Evolutionary conservation across 495 filamentous ascomycete species (phyloP), one percentile per base, ranked within the genome.

Genomic region (Apiosordaria backusii): DNA sequence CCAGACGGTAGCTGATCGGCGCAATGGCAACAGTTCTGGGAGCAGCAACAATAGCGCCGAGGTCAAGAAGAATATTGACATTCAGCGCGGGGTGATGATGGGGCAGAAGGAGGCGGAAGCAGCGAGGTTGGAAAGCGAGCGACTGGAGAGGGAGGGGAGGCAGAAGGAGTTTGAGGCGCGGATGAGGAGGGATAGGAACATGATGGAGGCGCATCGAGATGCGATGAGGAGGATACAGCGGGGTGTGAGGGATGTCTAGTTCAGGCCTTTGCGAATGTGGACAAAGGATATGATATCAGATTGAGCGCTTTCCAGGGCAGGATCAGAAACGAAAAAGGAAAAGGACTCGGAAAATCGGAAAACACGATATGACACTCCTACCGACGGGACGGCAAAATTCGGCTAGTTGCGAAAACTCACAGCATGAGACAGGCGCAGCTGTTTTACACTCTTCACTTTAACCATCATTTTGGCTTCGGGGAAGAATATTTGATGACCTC

Each of bases 161-260:
- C 83, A 88, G 55, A 82, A 81, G 55, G 80, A 82, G 60, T 85
- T 90, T 65, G 90, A 92, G 61, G 85, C 87, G 69, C 83, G 87
- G 64, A 95, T 96, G 92, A 82, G 91, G 57, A 87, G 86, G 10
- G 87, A 88, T 0, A 86, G 87, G 35, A 15, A 15, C 67, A 87
- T 96, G 83, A 79, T 89, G 45, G 90, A 91, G 54, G 81, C 88
- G 52, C 94, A 98, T 76, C 81, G 89, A 61, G 88, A 94, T 65
- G 92, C 90, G 0, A 84, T 98, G 84, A 81, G 91, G 69, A 86
- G 83, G 74, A 89, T 98, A 89, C 94, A 97, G 78, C 85, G 87
- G 22, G 80, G 80, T 21, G 90, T 89, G 3, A 91, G 88, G 72
- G 80, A 81, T 24, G n/a, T 45, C 21, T 50, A 52, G 23, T 15